Conservation (phyloP, 768 basidiomycete genomes). For the Termitomyces sp. region DNA sequence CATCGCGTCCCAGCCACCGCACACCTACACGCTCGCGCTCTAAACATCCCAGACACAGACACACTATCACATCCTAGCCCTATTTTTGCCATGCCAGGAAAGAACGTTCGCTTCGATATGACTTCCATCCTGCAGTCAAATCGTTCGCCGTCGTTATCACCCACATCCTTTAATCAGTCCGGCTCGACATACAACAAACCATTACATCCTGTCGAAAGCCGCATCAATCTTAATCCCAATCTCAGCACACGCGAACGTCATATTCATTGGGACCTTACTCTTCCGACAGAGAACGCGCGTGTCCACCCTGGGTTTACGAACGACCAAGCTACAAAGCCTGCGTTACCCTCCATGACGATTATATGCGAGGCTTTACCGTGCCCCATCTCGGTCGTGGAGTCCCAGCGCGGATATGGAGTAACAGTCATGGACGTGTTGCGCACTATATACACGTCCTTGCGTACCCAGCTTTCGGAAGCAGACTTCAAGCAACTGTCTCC, state of each 20-base stretch:
- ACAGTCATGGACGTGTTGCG: conserved; percentile 46
- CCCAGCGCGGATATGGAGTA: conserved; percentile 20
- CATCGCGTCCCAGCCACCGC: conserved; percentile 2
- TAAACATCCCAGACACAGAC: background rate
- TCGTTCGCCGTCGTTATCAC: conserved; percentile 14
- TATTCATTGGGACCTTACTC: conserved; percentile 15
- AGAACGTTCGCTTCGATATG: conserved; percentile 24
- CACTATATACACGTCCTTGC: conserved; percentile 41
- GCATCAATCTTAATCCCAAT: conserved; percentile 15
- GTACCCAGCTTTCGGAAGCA: conserved; percentile 30
- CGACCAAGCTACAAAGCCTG: conserved; percentile 34
- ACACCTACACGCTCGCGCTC: conserved; percentile 3
- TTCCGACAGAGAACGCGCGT: conserved; percentile 8
- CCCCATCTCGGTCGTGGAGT: conserved; percentile 30
- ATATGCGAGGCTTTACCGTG: conserved; percentile 25
- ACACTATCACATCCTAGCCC: background rate
- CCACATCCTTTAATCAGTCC: conserved; percentile 13
- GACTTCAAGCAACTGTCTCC: conserved; percentile 38
- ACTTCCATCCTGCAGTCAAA: conserved; percentile 17
- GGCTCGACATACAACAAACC: conserved; percentile 17
- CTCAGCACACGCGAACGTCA: conserved; percentile 9
- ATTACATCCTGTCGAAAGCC: conserved; percentile 12
- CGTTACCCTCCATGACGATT: conserved; percentile 29
- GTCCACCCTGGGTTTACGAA: conserved; percentile 17
- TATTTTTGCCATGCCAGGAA: conserved; percentile 25